Percentiles rank a stretch among this genome's conserved stretches.
Conservation (phyloP, 257 asterid genomes). For the Primulina tabacum region DNA sequence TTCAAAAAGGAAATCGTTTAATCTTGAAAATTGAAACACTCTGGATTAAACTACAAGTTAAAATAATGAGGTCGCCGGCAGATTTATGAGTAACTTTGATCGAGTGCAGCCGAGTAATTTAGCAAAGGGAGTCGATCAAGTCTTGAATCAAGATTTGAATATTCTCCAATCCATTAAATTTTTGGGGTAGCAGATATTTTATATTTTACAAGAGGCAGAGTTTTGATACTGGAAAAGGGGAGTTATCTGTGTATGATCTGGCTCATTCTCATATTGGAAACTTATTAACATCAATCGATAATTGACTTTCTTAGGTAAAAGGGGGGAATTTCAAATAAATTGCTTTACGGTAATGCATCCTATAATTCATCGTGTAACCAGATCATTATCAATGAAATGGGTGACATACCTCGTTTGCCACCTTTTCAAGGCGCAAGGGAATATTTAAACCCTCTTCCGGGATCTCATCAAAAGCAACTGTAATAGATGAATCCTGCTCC, state of each 20-base stretch:
- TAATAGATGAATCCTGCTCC: slow-evolving; percentile 86
- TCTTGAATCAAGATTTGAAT: slow-evolving; percentile 13
- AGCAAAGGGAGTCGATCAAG: slow-evolving; percentile 7
- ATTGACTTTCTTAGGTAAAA: slow-evolving; percentile 10
- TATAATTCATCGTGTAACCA: slow-evolving; percentile 18
- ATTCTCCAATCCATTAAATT: not conserved
- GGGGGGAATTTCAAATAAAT: not conserved
- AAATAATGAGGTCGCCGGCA: slow-evolving; percentile 10
- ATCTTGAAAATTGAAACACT: slow-evolving; percentile 1
- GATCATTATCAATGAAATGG: slow-evolving; percentile 18
- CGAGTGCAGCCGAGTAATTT: not conserved
- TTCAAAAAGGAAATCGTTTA: not conserved
- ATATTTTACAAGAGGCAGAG: slow-evolving; percentile 8
- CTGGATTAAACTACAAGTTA: not conserved
- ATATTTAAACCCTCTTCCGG: slow-evolving; percentile 92
- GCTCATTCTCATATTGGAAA: slow-evolving; percentile 17
- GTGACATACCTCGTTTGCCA: slow-evolving; percentile 83
- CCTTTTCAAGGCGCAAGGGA: slow-evolving; percentile 85
- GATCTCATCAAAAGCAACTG: slow-evolving; percentile 88
- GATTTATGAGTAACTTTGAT: slow-evolving; percentile 9
- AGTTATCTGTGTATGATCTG: slow-evolving; percentile 14
- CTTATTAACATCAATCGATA: not conserved
- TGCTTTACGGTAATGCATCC: slow-evolving; percentile 3
- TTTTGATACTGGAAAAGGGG: not conserved
- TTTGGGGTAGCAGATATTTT: not conserved